A percentile compares a stretch with the other conserved stretches of the same genome.
Evolutionary conservation across 2,329 filamentous ascomycete genomes (phyloP).

Genomic region (Raffaelea arxii): DNA sequence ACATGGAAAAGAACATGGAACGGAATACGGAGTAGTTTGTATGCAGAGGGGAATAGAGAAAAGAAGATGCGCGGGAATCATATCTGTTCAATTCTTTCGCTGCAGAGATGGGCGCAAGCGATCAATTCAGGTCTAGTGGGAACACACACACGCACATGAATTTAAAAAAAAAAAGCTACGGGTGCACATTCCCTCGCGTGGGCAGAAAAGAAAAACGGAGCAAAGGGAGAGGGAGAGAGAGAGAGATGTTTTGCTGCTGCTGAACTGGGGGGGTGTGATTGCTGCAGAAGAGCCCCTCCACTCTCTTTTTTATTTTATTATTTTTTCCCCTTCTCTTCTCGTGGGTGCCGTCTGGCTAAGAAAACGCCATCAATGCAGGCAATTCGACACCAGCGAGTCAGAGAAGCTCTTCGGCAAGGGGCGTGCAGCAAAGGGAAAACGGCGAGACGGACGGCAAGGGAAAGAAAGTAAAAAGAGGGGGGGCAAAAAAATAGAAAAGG

Average conservation of each 20-base stretch:
- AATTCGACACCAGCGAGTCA: not conserved
- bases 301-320: not conserved
- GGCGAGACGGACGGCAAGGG: not conserved
- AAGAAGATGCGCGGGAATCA: too few relatives aligned
- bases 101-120: too few relatives aligned
- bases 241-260: too few relatives aligned
- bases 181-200: too few relatives aligned
- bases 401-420: not conserved
- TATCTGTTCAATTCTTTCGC: too few relatives aligned
- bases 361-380: conserved; percentile 6
- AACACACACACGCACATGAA: too few relatives aligned
- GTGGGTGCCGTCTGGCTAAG: conserved; percentile 4
- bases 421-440: not conserved
- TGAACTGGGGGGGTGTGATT: not conserved
- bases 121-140: too few relatives aligned
- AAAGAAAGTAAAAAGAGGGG: not conserved
- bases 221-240: not conserved
- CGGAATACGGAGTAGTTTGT: too few relatives aligned
- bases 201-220: not conserved
- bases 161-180: not conserved
- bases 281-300: not conserved
- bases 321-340: too few relatives aligned
- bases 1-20: too few relatives aligned
- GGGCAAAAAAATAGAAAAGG: not conserved
- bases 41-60: too few relatives aligned